These are phyloP conservation scores for Davidsoniella eucalypti DNA, from an alignment of 2,329 filamentous ascomycete genomes.

Conservation along the genomic window DNA sequence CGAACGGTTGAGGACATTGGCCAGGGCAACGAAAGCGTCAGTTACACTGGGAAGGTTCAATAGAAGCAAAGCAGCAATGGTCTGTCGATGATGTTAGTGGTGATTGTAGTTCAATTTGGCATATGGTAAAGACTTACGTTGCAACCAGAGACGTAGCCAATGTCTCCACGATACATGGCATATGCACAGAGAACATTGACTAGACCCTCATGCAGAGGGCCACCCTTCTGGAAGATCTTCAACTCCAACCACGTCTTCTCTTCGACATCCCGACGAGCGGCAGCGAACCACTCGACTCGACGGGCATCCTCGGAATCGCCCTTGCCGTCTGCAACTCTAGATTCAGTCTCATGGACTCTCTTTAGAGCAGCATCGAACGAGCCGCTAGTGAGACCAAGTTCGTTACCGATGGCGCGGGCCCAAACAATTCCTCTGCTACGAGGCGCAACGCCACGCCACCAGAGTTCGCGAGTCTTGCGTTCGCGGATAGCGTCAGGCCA, in stretches of 20 bases:
- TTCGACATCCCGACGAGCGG: slow-evolving; percentile 47
- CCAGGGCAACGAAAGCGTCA: slow-evolving; percentile 52
- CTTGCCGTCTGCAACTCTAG: slow-evolving; percentile 34
- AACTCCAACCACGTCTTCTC: slow-evolving; percentile 53
- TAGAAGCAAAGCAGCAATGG: slow-evolving; percentile 55
- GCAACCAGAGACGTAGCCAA: slow-evolving; percentile 59
- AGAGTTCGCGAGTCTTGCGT: slow-evolving; percentile 55
- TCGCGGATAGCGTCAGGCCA: slow-evolving; percentile 58
- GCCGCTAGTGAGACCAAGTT: slow-evolving; percentile 46
- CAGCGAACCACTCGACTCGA: slow-evolving; percentile 43
- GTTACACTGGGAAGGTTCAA: slow-evolving; percentile 50
- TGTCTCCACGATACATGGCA: slow-evolving; percentile 65
- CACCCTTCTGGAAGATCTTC: slow-evolving; percentile 51
- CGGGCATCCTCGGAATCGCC: slow-evolving; percentile 36
- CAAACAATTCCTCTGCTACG: slow-evolving; percentile 54
- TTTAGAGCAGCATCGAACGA: slow-evolving; percentile 57
- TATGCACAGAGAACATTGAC: slow-evolving; percentile 64
- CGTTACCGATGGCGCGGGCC: slow-evolving; percentile 56
- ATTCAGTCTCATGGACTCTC: slow-evolving; percentile 47
- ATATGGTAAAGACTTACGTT: slow-evolving; percentile 39
- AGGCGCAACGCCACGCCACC: slow-evolving; percentile 66
- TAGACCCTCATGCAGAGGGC: slow-evolving; percentile 50
- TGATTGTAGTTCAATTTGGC: not conserved
- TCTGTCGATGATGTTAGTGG: slow-evolving; percentile 27
- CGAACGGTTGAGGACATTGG: slow-evolving; percentile 62